Conservation (phyloP, 2,329 filamentous ascomycete genomes). For the Penicillium expansum region DNA sequence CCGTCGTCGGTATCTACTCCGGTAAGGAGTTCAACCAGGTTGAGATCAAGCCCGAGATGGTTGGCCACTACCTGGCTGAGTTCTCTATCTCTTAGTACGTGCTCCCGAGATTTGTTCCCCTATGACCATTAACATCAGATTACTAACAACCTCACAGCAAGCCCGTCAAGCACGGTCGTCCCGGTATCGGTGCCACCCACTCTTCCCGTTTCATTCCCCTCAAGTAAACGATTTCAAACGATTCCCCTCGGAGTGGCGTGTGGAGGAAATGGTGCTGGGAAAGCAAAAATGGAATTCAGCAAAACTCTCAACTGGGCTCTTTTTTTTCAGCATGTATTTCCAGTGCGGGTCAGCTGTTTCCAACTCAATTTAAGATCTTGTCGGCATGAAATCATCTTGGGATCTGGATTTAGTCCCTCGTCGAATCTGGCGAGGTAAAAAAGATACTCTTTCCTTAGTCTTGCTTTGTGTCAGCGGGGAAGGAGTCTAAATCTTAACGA, state of each 20-base stretch:
- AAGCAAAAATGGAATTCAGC: conserved; percentile 35
- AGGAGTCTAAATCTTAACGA: conserved; percentile 44
- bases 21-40: conserved; percentile 99
- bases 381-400: conserved; percentile 32
- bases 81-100: conserved; percentile 99
- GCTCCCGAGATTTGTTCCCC: not conserved
- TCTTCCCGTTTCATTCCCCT: conserved; percentile 99
- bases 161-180: conserved; percentile 99
- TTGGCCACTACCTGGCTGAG: conserved; percentile 98
- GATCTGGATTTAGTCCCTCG: conserved; percentile 27
- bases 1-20: conserved; percentile 98
- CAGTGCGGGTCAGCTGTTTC: conserved; percentile 41
- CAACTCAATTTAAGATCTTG: conserved; percentile 43
- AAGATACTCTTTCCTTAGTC: conserved; percentile 12
- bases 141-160: conserved; percentile 68
- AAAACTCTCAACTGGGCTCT: conserved; percentile 30
- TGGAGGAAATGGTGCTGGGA: conserved; percentile 38
- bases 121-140: not conserved
- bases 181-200: conserved; percentile 99
- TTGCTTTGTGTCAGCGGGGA: conserved; percentile 25
- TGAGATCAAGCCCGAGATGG: conserved; percentile 99
- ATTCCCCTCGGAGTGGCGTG: conserved; percentile 39
- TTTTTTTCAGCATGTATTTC: conserved; percentile 42
- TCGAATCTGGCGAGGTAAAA: conserved; percentile 47
- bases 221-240: conserved; percentile 68